Evolutionary conservation across 2,329 filamentous ascomycete species (phyloP).

Genomic region (Exophiala viscosa): DNA sequence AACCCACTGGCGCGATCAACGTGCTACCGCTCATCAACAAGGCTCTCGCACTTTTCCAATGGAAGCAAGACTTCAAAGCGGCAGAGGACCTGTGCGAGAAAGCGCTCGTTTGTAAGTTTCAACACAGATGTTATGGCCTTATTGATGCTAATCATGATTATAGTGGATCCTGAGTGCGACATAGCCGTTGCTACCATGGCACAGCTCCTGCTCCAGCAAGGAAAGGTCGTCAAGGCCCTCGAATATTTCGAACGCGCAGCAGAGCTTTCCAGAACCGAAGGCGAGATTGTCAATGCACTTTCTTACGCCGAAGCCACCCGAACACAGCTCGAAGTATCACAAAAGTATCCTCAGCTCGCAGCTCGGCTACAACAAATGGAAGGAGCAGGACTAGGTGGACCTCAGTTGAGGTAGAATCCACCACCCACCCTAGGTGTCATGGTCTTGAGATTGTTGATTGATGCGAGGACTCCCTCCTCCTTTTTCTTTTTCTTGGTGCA

Average conservation of each 20-base stretch:
- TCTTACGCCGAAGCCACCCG: conserved; percentile 96
- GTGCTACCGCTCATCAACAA: conserved; percentile 98
- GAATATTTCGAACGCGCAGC: conserved; percentile 97
- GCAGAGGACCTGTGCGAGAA: conserved; percentile 96
- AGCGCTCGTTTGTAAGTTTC: conserved; percentile 81
- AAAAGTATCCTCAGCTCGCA: conserved; percentile 78
- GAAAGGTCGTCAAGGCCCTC: conserved; percentile 90
- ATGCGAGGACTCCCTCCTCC: conserved; percentile 16
- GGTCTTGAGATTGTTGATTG: conserved; percentile 4
- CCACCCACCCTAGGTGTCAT: not conserved
- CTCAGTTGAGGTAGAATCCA: conserved; percentile 15
- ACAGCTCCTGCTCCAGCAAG: conserved; percentile 93
- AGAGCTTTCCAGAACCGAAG: conserved; percentile 88
- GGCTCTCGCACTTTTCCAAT: conserved; percentile 92
- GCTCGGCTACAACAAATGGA: conserved; percentile 64
- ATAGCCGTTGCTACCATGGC: conserved; percentile 99
- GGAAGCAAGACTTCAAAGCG: conserved; percentile 93
- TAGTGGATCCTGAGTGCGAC: conserved; percentile 96
- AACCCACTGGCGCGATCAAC: conserved; percentile 86
- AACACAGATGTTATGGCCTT: conserved; percentile 22
- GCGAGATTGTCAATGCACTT: conserved; percentile 91
- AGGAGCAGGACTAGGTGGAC: conserved; percentile 28
- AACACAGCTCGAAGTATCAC: conserved; percentile 88
- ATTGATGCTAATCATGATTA: conserved; percentile 34
- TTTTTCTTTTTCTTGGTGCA: conserved; percentile 8